Evolutionary conservation across 1,139 yeast genomes (phyloP).

Genomic region (Debaryomyces sp.): DNA sequence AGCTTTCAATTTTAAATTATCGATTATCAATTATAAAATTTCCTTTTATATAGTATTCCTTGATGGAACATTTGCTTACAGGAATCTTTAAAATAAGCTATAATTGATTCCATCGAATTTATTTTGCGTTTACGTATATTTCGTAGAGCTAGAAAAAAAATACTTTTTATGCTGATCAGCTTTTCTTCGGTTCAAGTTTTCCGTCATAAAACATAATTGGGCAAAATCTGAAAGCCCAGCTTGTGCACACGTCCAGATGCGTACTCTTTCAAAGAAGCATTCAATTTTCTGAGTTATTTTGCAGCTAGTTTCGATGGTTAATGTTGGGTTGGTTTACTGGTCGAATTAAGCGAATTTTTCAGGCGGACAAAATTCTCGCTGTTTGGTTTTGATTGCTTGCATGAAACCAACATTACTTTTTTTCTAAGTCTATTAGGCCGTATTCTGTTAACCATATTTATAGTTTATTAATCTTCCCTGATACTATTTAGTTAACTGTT

Average conservation of each 20-base stretch:
- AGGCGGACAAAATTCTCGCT: neutral
- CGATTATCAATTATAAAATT: slow-evolving; percentile 31
- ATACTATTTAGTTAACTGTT: neutral
- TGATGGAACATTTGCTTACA: slow-evolving; percentile 31
- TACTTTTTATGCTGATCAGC: slow-evolving; percentile 19
- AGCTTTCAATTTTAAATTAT: slow-evolving; percentile 31
- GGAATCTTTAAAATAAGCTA: slow-evolving; percentile 26
- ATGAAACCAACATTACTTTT: neutral
- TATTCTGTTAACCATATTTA: neutral
- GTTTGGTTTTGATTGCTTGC: neutral
- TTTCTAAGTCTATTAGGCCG: neutral
- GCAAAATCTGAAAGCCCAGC: neutral
- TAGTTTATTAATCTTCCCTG: neutral
- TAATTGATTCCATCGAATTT: slow-evolving; percentile 27
- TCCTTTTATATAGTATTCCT: slow-evolving; percentile 30
- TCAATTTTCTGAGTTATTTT: neutral
- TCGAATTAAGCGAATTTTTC: neutral
- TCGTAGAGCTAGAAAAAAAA: slow-evolving; percentile 26
- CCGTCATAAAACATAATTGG: neutral
- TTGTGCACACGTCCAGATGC: too few relatives aligned
- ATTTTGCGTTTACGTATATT: slow-evolving; percentile 26
- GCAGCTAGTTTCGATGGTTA: neutral
- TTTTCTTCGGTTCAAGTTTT: neutral
- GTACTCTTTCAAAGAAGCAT: too few relatives aligned
- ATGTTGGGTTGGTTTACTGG: neutral